Base-by-base conservation (phyloP, 2,329 filamentous ascomycete species). In the Aspergillus clavatus region DNA sequence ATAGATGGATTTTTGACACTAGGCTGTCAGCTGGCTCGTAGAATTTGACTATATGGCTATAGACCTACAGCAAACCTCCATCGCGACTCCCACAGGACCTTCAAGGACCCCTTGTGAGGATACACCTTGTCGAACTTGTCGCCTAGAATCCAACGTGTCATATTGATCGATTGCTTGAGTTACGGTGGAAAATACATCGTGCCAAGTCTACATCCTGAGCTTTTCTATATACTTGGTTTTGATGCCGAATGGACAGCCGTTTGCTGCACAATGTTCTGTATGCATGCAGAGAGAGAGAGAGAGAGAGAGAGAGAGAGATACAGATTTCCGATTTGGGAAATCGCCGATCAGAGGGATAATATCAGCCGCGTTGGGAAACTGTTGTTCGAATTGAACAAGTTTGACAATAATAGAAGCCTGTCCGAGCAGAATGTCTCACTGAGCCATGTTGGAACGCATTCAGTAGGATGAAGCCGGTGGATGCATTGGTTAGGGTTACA, bases 61-160 rank as follows among this genome's bases (percentile, higher is more conserved):
- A 11, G 18, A 57, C 76, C 45, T 68, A 83, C 81, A 4, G 82
- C 82, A 54, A 77, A 72, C 66, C 82, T 82, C 85, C 85, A 89
- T 66, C 87, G 87, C 5, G 81, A 86, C 68, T 87, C 82, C 85
- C 86, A 89, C 22, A 86, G 68, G 7, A 76, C 75, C 58, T 77
- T 71, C 53, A 84, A 81, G 19, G 77, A 77, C 26, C 74, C 70
- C 53, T 83, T 78, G 58, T 84, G 81, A 16, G 80, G 73, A 37
- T 74, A 72, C 37, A 70, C 61, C 24, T 71, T 67, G 45, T 73
- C 60, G 54, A 76, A 73, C 42, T 70, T 71, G 43, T 74, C 69
- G 49, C 72, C 73, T 28, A 76, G 50, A 22, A 66, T 64, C 63
- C 63, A 66, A 6, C 46, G 50, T 7, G 53, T 40, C 51, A 58